Percentiles rank a stretch among this genome's conserved stretches.
These are phyloP conservation scores for Botrytis porri DNA, from an alignment of 2,329 filamentous ascomycete genomes.

Conservation along the genomic window DNA sequence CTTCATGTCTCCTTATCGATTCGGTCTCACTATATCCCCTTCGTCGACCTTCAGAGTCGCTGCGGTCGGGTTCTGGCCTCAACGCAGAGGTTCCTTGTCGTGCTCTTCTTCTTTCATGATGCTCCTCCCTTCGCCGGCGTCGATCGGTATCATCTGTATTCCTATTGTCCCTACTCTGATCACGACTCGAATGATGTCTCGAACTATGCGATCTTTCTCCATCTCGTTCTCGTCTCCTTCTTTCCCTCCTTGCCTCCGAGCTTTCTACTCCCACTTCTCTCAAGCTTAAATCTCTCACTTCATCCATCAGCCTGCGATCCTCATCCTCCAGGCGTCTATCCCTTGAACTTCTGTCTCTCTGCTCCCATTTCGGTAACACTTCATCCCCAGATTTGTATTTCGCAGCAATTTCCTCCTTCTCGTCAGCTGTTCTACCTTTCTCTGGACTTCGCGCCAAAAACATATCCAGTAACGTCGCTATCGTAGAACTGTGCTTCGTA, in stretches of 20 bases:
- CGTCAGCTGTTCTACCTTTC: constrained; percentile 64
- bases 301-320: constrained; percentile 36
- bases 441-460: constrained; percentile 77
- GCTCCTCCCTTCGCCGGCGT: constrained; percentile 36
- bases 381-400: constrained; percentile 81
- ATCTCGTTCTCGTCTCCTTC: constrained; percentile 34
- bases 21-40: constrained; percentile 33
- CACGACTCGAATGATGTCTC: constrained; percentile 38
- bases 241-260: constrained; percentile 31
- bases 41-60: constrained; percentile 28
- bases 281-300: constrained; percentile 44
- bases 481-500: constrained; percentile 85
- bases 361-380: constrained; percentile 64
- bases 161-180: constrained; percentile 34
- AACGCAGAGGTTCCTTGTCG: constrained; percentile 25
- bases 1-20: constrained; percentile 32
- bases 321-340: constrained; percentile 51
- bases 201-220: constrained; percentile 30
- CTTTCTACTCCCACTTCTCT: constrained; percentile 57
- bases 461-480: constrained; percentile 87
- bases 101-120: constrained; percentile 35
- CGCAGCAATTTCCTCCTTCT: constrained; percentile 71
- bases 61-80: constrained; percentile 23
- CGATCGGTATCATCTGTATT: constrained; percentile 33
- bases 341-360: constrained; percentile 50